Conservation (phyloP, 2,329 filamentous ascomycete species). For the Fusarium sp. region DNA sequence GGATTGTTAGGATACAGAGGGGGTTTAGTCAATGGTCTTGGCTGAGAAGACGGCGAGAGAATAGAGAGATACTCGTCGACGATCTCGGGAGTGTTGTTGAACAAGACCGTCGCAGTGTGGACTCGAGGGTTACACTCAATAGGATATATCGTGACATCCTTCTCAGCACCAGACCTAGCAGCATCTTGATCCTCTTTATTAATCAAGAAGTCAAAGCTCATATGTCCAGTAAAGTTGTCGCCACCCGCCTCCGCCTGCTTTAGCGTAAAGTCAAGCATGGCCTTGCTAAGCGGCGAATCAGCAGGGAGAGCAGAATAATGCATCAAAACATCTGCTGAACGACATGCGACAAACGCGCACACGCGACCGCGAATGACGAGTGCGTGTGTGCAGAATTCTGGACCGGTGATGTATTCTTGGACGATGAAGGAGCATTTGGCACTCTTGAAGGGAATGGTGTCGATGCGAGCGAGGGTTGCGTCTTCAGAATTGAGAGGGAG, state of each 20-base stretch:
- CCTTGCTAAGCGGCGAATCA: constrained; percentile 63
- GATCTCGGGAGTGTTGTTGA: constrained; percentile 60
- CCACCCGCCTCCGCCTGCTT: constrained; percentile 64
- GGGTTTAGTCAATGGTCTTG: constrained; percentile 12
- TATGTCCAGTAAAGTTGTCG: constrained; percentile 71
- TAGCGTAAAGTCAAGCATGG: constrained; percentile 74
- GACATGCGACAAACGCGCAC: constrained; percentile 74
- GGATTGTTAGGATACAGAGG: constrained; percentile 41
- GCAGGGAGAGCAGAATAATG: constrained; percentile 71
- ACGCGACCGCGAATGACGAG: constrained; percentile 74
- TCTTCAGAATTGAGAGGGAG: constrained; percentile 65
- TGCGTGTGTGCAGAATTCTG: constrained; percentile 78
- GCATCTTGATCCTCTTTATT: constrained; percentile 13
- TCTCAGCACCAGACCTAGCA: constrained; percentile 28
- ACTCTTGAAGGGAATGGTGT: constrained; percentile 55
- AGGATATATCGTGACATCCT: constrained; percentile 61
- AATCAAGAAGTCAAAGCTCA: constrained; percentile 78
- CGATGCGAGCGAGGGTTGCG: constrained; percentile 67
- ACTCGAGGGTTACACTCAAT: constrained; percentile 79
- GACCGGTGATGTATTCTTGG: constrained; percentile 71
- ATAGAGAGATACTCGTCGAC: constrained; percentile 64
- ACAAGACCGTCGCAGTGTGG: constrained; percentile 74
- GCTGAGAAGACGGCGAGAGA: constrained; percentile 46
- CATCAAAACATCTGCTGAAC: constrained; percentile 71
- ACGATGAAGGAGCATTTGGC: constrained; percentile 57